Evolutionary conservation across 192 early-diverging fungal species (phyloP).

Genomic region (Obelidium mucronatum): DNA sequence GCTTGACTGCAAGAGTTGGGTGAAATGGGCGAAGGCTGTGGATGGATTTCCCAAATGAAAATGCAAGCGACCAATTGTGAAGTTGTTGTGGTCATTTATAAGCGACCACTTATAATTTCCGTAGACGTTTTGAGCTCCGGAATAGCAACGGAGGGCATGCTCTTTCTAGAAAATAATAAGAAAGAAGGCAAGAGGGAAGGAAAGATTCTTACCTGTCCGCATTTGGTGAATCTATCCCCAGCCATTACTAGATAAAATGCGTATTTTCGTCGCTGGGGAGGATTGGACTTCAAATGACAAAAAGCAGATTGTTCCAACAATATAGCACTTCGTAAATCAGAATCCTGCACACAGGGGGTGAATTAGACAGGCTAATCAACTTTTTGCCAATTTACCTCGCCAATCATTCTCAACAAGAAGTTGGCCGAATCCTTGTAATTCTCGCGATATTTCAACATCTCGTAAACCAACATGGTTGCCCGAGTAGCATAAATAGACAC

Average conservation of each 20-base stretch:
- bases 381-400: slow-evolving; percentile 68
- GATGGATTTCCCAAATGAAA: slow-evolving; percentile 77
- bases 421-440: slow-evolving; percentile 74
- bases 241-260: slow-evolving; percentile 91
- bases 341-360: no score
- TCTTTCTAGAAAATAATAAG: slow-evolving; percentile 54
- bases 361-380: slow-evolving; percentile 16
- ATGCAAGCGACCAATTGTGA: slow-evolving; percentile 83
- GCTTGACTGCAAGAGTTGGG: slow-evolving; percentile 73
- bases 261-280: slow-evolving; percentile 82
- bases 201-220: slow-evolving; percentile 70
- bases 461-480: slow-evolving; percentile 79
- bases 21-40: slow-evolving; percentile 80
- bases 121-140: slow-evolving; percentile 65
- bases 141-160: slow-evolving; percentile 84
- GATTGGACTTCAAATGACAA: slow-evolving; percentile 70
- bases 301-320: slow-evolving; percentile 92
- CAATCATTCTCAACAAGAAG: slow-evolving; percentile 68
- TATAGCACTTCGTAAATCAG: slow-evolving; percentile 77
- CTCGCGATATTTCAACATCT: slow-evolving; percentile 76
- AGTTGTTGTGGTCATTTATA: slow-evolving; percentile 90
- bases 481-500: slow-evolving; percentile 74
- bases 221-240: slow-evolving; percentile 80
- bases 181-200: slow-evolving; percentile 4
- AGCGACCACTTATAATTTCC: slow-evolving; percentile 71